Evolutionary conservation across 164 flowering plant species (phyloP).

Genomic region (Paratinospora sagittata): DNA sequence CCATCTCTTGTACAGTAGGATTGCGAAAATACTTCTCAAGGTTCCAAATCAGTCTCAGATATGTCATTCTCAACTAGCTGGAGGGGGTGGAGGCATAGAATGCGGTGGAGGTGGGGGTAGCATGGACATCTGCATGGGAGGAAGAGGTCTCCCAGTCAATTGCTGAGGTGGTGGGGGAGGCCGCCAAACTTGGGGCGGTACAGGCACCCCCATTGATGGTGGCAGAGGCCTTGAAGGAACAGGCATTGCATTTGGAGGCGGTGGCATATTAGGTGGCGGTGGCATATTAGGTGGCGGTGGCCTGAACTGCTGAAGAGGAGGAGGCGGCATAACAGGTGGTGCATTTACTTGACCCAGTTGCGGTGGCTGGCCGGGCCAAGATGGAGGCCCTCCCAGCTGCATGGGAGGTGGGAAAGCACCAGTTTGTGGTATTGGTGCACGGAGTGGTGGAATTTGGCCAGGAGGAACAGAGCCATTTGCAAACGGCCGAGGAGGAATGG

Average conservation of each 20-base stretch:
- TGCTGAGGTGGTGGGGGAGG: slow-evolving; percentile 78
- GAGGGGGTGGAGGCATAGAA: slow-evolving; percentile 24
- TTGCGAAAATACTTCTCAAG: not conserved
- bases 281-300: slow-evolving; percentile 49
- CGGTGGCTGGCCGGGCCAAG: slow-evolving; percentile 70
- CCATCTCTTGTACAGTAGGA: not conserved
- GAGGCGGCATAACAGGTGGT: slow-evolving; percentile 46
- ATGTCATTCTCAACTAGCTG: slow-evolving; percentile 6
- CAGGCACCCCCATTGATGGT: slow-evolving; percentile 57
- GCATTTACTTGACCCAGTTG: slow-evolving; percentile 46
- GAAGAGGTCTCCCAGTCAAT: slow-evolving; percentile 39
- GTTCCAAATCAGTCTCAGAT: not conserved
- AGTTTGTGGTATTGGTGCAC: slow-evolving; percentile 52
- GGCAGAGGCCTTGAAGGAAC: slow-evolving; percentile 48
- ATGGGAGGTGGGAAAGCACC: slow-evolving; percentile 50
- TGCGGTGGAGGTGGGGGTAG: slow-evolving; percentile 62
- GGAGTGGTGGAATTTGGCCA: slow-evolving; percentile 41
- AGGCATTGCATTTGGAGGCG: slow-evolving; percentile 40
- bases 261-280: too few relatives aligned
- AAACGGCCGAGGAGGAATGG: slow-evolving; percentile 81
- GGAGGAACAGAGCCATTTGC: slow-evolving; percentile 61
- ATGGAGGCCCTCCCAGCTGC: slow-evolving; percentile 46
- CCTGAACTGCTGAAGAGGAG: slow-evolving; percentile 54
- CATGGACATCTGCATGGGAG: slow-evolving; percentile 60
- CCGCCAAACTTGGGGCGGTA: slow-evolving; percentile 58